Base-by-base conservation (phyloP, 148 eudicot genomes). In the Mesembryanthemum crystallinum region DNA sequence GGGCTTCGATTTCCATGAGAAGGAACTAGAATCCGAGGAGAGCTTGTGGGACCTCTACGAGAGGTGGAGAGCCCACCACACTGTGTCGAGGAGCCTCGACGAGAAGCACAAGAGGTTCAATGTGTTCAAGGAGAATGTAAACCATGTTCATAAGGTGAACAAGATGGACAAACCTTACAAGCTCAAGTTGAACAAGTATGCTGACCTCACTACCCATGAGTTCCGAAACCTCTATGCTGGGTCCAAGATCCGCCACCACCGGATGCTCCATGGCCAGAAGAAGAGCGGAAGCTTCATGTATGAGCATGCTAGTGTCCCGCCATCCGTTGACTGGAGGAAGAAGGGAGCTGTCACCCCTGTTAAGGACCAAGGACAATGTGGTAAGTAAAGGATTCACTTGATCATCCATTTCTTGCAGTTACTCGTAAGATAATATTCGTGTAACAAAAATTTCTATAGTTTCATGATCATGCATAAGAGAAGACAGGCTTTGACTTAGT, bases 51-150 rank as follows among this genome's bases (percentile, higher is more conserved):
- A 83, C 21, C 43, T 94, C 73, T 94, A 94, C 76, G 93, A 94
- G 88, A 84, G 98, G 80, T 94, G 98, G 98, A 86, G 98, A 85
- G 89, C 86, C 83, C 90, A 92, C 82, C 98, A 94, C 84, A 90
- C 93, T 12, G 88, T 90, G 73, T 89, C 98, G 0, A 82, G 86
- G 73, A 86, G 86, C 80, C 84, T 90, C 17, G 84, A 85, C 17
- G 98, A 92, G 74, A 94, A 91, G 78, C 89, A 87, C 61, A 89
- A 52, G 70, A 77, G 97, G 71, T 94, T 84, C 82, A 94, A 94
- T 60, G 98, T 94, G 81, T 94, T 94, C 77, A 92, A 91, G 73
- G 86, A 88, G 32, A 94, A 94, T 75, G 97, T 87, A 21, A 85
- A 65, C 45, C 83, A 90, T 77, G 84, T 94, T 47, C 88, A 86